Percentiles rank a stretch among this genome's conserved stretches.
These are phyloP conservation scores for Colletotrichum falcatum DNA, from an alignment of 2,329 filamentous ascomycete genomes.

Conservation along the genomic window DNA sequence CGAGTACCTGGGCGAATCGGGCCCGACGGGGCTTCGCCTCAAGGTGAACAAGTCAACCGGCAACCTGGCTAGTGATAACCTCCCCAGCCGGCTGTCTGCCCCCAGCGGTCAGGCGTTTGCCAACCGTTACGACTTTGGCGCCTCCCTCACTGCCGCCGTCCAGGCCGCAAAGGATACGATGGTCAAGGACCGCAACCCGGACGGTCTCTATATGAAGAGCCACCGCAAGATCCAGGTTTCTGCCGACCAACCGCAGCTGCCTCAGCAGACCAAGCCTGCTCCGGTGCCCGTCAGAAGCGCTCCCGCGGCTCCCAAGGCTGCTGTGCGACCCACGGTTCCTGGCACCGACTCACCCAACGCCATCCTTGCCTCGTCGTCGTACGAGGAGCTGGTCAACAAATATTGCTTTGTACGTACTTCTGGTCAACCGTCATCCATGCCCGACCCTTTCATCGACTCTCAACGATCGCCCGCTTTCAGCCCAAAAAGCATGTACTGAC, in stretches of 20 bases:
- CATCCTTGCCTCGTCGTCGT: slow-evolving; percentile 84
- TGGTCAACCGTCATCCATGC: slow-evolving; percentile 49
- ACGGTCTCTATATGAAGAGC: slow-evolving; percentile 69
- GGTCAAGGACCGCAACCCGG: slow-evolving; percentile 61
- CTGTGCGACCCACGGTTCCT: slow-evolving; percentile 46
- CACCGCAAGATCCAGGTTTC: slow-evolving; percentile 54
- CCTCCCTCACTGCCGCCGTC: slow-evolving; percentile 88
- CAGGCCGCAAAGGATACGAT: slow-evolving; percentile 76
- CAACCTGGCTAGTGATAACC: slow-evolving; percentile 72
- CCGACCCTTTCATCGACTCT: slow-evolving; percentile 38
- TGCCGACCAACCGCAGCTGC: slow-evolving; percentile 36
- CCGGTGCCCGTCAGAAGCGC: slow-evolving; percentile 16
- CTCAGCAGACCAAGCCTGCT: slow-evolving; percentile 33
- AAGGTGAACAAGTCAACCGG: slow-evolving; percentile 76
- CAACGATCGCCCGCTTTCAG: slow-evolving; percentile 39
- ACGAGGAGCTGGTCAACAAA: slow-evolving; percentile 97
- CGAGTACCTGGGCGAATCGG: slow-evolving; percentile 73
- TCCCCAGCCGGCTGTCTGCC: slow-evolving; percentile 63
- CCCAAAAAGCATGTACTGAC: slow-evolving; percentile 54
- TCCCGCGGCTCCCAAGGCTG: slow-evolving; percentile 31
- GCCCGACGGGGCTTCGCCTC: slow-evolving; percentile 71
- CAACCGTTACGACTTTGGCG: slow-evolving; percentile 94
- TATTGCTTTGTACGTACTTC: slow-evolving; percentile 98
- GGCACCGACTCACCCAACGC: slow-evolving; percentile 64
- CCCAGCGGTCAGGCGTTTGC: slow-evolving; percentile 82